Base-by-base conservation (phyloP, 352 stramenopile species). In the Globisporangium cylindrosporum region DNA sequence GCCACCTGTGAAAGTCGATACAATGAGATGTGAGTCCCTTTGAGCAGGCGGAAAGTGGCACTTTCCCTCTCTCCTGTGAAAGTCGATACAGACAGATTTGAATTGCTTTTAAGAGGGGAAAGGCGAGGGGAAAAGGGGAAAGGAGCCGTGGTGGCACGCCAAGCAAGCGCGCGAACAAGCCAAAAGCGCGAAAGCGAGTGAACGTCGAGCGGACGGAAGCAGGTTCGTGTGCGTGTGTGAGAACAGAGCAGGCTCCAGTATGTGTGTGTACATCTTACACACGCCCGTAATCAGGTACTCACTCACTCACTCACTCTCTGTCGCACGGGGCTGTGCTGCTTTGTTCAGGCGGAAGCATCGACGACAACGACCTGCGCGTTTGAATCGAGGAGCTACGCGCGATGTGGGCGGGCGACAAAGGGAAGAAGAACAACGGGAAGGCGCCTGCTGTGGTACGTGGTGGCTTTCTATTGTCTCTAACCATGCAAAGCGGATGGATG, bases 381-480 rank as follows among this genome's bases (percentile, higher is more conserved):
- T 34, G 20, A 46, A 29, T 32, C 56, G 56, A 62, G 8, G 32
- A 62, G 56, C 56, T 62, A 49, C 56, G 34, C 32, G 43, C 10
- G 54, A 69, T 69, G 64, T 69, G 64, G 64, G n/a, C 64, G n/a
- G 64, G 64, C 29, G 56, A 69, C 41, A 69, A 59, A 22, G 46
- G 22, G 41, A 69, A 64, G 56, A 69, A 69, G 32, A 36, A 41
- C 55, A 69, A 25, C 29, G 56, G 41, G 5, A 69, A 69, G 64
- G 29, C 36, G 10, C 38, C 62, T 62, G 36, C 62, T 68, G 56
- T 22, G 27, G 57, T 27, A 60, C 41, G 62, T 34, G 14, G 27
- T 12, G 9, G 24, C 8, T 56, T 18, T 56, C 6, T 22, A 15
- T 24, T 12, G 27, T 22, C 15, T 51, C 0, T 12, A 24, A 51